phyloP scores from a whole-genome alignment of 2,329 filamentous ascomycete species.

The Pseudopithomyces maydicus region DNA sequence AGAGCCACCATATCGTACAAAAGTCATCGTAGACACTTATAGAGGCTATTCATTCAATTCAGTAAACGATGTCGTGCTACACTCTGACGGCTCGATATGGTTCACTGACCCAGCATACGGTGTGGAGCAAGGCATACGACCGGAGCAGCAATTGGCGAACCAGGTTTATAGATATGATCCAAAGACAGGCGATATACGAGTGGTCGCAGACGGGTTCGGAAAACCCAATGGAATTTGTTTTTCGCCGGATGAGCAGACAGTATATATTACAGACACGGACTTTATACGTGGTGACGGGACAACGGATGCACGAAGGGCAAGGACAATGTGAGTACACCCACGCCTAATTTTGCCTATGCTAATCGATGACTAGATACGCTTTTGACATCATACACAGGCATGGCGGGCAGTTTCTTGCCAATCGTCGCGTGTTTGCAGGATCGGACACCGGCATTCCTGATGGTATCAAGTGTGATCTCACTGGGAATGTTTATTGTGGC shows the following conservation, averaged over 20 bases:
- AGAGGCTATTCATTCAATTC: constrained; percentile 51
- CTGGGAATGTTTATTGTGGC: constrained; percentile 60
- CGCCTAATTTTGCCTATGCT: neutral
- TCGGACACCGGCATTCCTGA: constrained; percentile 26
- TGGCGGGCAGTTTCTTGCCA: constrained; percentile 18
- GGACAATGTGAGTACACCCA: constrained; percentile 18
- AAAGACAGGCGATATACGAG: constrained; percentile 38
- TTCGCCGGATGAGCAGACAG: constrained; percentile 43
- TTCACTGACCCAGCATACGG: constrained; percentile 51
- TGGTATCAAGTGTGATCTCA: constrained; percentile 31
- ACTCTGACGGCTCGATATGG: constrained; percentile 50
- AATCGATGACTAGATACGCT: constrained; percentile 17
- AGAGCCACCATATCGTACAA: constrained; percentile 17
- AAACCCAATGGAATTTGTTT: constrained; percentile 52
- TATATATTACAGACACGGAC: constrained; percentile 51
- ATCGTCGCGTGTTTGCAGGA: constrained; percentile 27
- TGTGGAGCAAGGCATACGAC: constrained; percentile 26
- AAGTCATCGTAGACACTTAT: constrained; percentile 46
- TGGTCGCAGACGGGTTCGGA: constrained; percentile 46
- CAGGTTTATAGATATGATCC: constrained; percentile 48
- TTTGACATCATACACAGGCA: constrained; percentile 21
- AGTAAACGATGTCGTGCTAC: constrained; percentile 47
- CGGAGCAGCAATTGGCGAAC: constrained; percentile 26
- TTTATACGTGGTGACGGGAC: constrained; percentile 23
- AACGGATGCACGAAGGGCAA: constrained; percentile 8